Conservation (phyloP, 306 rosid species). For the Oxytropis ochrocephala region DNA sequence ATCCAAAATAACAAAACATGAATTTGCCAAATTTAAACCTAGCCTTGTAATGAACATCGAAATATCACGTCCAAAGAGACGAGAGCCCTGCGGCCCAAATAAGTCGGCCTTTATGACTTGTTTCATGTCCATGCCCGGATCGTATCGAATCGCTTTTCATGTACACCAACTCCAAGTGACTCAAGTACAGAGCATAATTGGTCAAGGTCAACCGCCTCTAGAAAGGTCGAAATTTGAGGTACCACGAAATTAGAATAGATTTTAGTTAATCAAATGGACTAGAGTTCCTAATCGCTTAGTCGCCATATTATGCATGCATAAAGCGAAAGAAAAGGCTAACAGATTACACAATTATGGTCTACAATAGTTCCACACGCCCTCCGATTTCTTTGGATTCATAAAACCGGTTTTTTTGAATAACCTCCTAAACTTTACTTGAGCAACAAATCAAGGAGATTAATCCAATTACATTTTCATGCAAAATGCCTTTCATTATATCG, state of each 20-base stretch:
- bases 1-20: too few species aligned
- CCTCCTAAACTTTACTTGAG: background rate
- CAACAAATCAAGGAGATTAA: too few species aligned
- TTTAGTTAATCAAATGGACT: background rate
- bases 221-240: constrained; percentile 23
- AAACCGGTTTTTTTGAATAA: constrained; percentile 4
- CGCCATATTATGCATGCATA: background rate
- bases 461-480: too few species aligned
- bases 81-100: constrained; percentile 92
- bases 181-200: constrained; percentile 84
- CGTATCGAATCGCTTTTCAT: constrained; percentile 82
- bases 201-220: constrained; percentile 87
- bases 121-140: constrained; percentile 64
- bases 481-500: too few species aligned
- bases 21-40: too few species aligned
- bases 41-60: too few species aligned
- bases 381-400: constrained; percentile 14
- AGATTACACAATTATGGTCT: background rate
- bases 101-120: constrained; percentile 85
- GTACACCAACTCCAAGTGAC: constrained; percentile 72
- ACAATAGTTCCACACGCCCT: background rate
- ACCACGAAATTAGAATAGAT: background rate
- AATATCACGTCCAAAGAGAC: too few species aligned
- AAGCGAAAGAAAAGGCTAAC: constrained; percentile 17
- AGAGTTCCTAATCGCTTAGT: background rate